Evolutionary conservation across 2,329 filamentous ascomycete genomes (phyloP).

Genomic region (Diaporthe australafricana): DNA sequence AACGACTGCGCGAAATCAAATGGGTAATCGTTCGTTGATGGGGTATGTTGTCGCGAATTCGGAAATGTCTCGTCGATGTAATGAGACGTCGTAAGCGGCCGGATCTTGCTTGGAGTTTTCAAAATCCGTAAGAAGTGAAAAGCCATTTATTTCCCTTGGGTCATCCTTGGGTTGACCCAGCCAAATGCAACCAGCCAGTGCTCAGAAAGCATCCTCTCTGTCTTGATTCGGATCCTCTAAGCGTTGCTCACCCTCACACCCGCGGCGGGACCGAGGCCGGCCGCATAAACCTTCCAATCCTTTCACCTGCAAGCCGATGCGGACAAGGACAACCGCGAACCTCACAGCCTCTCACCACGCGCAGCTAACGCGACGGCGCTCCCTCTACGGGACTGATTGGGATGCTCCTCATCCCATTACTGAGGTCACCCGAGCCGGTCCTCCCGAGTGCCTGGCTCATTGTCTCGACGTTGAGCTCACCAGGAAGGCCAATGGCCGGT

Average conservation of each 20-base stretch:
- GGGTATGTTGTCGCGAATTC: conserved; percentile 30
- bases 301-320: neutral
- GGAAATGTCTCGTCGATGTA: neutral
- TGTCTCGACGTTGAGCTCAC: conserved; percentile 90
- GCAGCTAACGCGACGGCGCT: conserved; percentile 44
- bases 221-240: neutral
- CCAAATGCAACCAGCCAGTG: conserved; percentile 6
- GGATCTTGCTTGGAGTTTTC: conserved; percentile 19
- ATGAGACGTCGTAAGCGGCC: conserved; percentile 5
- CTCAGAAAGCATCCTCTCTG: neutral
- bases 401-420: conserved; percentile 64
- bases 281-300: neutral
- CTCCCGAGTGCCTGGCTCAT: conserved; percentile 90
- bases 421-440: conserved; percentile 85
- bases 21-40: conserved; percentile 35
- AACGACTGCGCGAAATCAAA: conserved; percentile 32
- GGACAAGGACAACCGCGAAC: conserved; percentile 17
- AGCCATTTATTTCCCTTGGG: neutral
- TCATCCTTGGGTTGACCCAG: neutral
- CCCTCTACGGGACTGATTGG: conserved; percentile 68
- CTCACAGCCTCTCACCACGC: conserved; percentile 20
- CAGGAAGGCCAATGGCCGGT: conserved; percentile 42
- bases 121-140: conserved; percentile 27
- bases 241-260: neutral
- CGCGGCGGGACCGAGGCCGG: conserved; percentile 13